Conservation (phyloP, 768 basidiomycete genomes). For the Boletus reticuloceps region DNA sequence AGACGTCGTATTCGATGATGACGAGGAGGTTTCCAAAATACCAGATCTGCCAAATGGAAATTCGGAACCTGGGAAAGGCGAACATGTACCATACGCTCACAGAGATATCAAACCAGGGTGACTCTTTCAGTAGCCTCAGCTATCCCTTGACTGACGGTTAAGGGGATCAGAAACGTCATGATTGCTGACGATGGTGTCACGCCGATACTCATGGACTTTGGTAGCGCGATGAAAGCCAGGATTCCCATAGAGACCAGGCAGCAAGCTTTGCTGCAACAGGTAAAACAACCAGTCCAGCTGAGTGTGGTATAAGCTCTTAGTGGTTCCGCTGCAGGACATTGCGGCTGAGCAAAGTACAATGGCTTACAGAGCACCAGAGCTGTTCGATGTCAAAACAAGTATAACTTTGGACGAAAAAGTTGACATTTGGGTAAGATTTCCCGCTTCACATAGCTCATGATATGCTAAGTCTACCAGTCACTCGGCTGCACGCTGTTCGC, state of each 20-base stretch:
- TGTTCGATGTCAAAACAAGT: conserved; percentile 97
- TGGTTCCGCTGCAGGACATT: conserved; percentile 60
- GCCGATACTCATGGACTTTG: conserved; percentile 98
- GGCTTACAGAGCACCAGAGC: conserved; percentile 96
- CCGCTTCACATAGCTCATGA: neutral
- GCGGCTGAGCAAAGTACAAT: conserved; percentile 98
- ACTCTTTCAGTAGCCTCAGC: conserved; percentile 26
- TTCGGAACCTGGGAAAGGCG: conserved; percentile 38
- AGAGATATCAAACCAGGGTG: conserved; percentile 96
- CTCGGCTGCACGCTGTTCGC: conserved; percentile 95
- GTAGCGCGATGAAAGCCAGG: conserved; percentile 84
- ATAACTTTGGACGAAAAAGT: conserved; percentile 87
- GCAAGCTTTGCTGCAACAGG: conserved; percentile 88
- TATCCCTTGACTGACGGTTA: conserved; percentile 2
- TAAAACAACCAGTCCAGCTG: conserved; percentile 26
- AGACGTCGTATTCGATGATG: conserved; percentile 72
- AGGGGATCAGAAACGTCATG: conserved; percentile 81
- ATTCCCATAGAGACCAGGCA: conserved; percentile 78
- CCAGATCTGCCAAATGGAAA: conserved; percentile 39
- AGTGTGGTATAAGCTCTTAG: conserved; percentile 1
- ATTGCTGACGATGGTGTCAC: conserved; percentile 81
- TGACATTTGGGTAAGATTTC: conserved; percentile 82
- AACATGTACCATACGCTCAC: conserved; percentile 89
- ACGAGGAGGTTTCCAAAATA: conserved; percentile 49
- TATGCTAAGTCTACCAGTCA: conserved; percentile 54